Evolutionary conservation across 2,329 filamentous ascomycete species (phyloP).

Genomic region (Aspergillus hortae): DNA sequence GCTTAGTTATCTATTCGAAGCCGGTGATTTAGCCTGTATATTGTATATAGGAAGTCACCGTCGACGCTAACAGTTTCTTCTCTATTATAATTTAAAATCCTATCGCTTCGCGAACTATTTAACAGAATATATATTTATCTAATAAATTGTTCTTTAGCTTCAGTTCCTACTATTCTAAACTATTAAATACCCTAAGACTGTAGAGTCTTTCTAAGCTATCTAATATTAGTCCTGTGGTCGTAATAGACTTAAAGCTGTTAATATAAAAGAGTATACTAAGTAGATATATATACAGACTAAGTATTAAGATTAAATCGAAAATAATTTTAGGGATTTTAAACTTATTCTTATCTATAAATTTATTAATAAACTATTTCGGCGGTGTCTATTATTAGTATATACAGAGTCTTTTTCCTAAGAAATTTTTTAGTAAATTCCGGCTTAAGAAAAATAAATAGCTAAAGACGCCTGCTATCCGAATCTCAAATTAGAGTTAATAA

Average conservation of each 20-base stretch:
- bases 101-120: background rate
- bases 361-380: too few species aligned
- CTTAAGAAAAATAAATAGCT: too few species aligned
- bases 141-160: background rate
- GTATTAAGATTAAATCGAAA: slow-evolving; percentile 32
- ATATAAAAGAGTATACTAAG: slow-evolving; percentile 1
- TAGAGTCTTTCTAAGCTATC: background rate
- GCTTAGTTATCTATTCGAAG: slow-evolving; percentile 29
- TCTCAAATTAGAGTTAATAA: too few species aligned
- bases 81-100: too few species aligned
- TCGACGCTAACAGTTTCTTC: background rate
- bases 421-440: too few species aligned
- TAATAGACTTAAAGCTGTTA: background rate
- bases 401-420: too few species aligned
- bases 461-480: too few species aligned
- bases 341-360: too few species aligned
- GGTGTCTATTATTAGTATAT: too few species aligned
- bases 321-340: slow-evolving; percentile 31
- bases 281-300: slow-evolving; percentile 31
- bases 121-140: slow-evolving; percentile 2
- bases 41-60: background rate
- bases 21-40: slow-evolving; percentile 24
- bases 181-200: background rate
- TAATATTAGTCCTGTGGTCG: background rate
- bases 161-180: background rate